Conservation (phyloP, 176 grass and related monocot genomes). For the Pharus latifolius region DNA sequence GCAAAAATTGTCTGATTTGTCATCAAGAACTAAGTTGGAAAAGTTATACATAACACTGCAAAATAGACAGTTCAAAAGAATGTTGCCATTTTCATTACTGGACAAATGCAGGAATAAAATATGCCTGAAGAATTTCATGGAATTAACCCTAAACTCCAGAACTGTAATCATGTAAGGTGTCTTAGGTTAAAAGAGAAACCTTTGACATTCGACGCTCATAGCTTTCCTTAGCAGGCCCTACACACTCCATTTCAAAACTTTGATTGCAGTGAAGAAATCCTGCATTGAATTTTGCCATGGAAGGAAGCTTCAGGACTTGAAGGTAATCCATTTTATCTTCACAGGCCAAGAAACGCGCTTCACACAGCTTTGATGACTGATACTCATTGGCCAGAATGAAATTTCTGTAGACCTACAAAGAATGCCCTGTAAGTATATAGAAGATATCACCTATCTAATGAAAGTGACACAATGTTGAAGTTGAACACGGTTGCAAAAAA, state of each 20-base stretch:
- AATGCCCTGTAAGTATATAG: neutral
- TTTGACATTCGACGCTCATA: slow-evolving; percentile 61
- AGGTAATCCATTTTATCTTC: slow-evolving; percentile 94
- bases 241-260: slow-evolving; percentile 63
- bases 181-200: slow-evolving; percentile 29
- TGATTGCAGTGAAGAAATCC: slow-evolving; percentile 71
- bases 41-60: neutral
- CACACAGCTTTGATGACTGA: slow-evolving; percentile 83
- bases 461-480: neutral
- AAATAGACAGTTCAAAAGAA: neutral
- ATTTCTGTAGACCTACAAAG: slow-evolving; percentile 53
- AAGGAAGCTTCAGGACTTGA: slow-evolving; percentile 82
- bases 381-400: slow-evolving; percentile 67
- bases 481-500: neutral
- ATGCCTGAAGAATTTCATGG: neutral
- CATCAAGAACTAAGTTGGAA: neutral
- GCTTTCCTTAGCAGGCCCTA: slow-evolving; percentile 65
- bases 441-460: neutral
- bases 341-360: slow-evolving; percentile 63
- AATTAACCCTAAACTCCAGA: neutral
- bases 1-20: neutral
- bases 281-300: slow-evolving; percentile 94
- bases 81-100: neutral
- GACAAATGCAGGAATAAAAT: neutral
- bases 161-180: neutral